Percentiles rank a stretch among this genome's conserved stretches.
These are phyloP conservation scores for Cordyceps cicadae DNA, from an alignment of 2,329 filamentous ascomycete species.

Conservation along the genomic window DNA sequence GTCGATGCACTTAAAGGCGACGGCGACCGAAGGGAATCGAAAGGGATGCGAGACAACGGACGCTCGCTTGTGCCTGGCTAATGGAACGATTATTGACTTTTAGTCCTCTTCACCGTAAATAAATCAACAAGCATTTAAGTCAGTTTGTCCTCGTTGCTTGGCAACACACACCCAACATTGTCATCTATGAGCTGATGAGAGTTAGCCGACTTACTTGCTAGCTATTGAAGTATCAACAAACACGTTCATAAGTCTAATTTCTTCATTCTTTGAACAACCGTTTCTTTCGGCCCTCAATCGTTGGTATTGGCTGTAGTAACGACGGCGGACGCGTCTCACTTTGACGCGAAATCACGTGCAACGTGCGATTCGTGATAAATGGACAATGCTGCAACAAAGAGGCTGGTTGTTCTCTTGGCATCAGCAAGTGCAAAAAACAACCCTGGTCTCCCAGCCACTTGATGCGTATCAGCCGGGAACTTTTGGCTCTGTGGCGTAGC, in stretches of 20 bases:
- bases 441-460: neutral
- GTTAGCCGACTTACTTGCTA: neutral
- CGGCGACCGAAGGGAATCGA: constrained; percentile 10
- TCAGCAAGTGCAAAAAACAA: neutral
- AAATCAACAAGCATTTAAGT: too few relatives aligned
- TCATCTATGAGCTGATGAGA: neutral
- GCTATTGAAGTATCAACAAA: too few relatives aligned
- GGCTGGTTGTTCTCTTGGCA: neutral
- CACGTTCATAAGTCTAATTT: too few relatives aligned
- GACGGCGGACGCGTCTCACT: neutral
- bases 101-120: neutral
- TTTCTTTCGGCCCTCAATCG: neutral
- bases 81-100: neutral
- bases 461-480: neutral
- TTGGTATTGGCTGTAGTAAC: neutral
- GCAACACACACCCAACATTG: neutral
- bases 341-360: constrained; percentile 6
- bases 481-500: neutral
- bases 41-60: neutral
- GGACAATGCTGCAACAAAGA: neutral
- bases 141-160: neutral
- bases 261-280: neutral
- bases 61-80: constrained; percentile 6
- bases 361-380: neutral
- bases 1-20: constrained; percentile 10